These are phyloP conservation scores for Hypomontagnella monticulosa DNA, from an alignment of 495 filamentous ascomycete species.

Conservation along the genomic window DNA sequence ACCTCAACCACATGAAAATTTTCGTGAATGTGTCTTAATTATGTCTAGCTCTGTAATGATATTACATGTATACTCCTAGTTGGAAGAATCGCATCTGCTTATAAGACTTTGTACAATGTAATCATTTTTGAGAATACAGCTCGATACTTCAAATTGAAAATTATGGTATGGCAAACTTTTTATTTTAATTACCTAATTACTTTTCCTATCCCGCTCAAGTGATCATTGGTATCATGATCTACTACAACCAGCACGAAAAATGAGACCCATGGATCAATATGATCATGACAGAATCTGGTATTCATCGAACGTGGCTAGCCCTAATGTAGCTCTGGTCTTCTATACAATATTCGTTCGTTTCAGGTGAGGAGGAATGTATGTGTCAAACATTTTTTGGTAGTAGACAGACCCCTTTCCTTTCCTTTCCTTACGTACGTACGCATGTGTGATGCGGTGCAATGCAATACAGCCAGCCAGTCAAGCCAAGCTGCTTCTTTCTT, in stretches of 20 bases:
- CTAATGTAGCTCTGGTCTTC: conserved; percentile 23
- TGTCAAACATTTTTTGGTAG: conserved; percentile 10
- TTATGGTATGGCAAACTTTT: no score
- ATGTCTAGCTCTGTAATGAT: neutral
- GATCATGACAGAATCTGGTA: conserved; percentile 31
- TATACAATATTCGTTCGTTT: conserved; percentile 29
- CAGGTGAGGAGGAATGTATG: neutral
- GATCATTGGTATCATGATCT: no score
- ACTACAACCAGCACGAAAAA: neutral
- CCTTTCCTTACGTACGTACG: neutral
- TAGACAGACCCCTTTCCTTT: neutral
- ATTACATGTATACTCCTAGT: no score
- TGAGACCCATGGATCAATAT: neutral
- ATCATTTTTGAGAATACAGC: no score
- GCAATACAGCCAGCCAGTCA: no score
- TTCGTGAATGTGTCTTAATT: neutral
- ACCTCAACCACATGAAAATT: neutral
- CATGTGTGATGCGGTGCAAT: no score
- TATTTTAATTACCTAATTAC: no score
- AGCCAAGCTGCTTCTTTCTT: no score
- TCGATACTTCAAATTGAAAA: no score
- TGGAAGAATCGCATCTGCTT: no score
- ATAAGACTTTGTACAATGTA: no score
- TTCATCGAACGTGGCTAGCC: conserved; percentile 29
- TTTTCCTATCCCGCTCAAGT: no score